phyloP scores from a whole-genome alignment of 1,139 yeast genomes.

The Yamadazyma mexicana region DNA sequence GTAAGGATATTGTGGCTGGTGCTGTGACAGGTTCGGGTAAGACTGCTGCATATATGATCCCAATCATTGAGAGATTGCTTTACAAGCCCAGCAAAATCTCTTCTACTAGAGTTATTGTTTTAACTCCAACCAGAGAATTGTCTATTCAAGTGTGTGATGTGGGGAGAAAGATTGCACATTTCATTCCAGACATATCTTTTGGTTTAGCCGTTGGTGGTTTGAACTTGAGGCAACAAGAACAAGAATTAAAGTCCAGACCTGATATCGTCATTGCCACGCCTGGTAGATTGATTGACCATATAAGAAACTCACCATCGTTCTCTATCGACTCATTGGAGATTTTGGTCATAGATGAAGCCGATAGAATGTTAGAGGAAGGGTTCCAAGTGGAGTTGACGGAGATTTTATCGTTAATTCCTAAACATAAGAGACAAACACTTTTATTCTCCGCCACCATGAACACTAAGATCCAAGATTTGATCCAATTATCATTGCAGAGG shows the following conservation, averaged over 20 bases:
- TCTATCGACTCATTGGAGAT: slow-evolving; percentile 89
- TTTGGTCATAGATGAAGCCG: slow-evolving; percentile 95
- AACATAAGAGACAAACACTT: slow-evolving; percentile 84
- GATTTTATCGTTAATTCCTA: slow-evolving; percentile 81
- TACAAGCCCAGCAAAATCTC: slow-evolving; percentile 86
- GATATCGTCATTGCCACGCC: slow-evolving; percentile 98
- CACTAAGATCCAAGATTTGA: slow-evolving; percentile 82
- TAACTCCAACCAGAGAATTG: slow-evolving; percentile 96
- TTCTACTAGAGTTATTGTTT: slow-evolving; percentile 83
- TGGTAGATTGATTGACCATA: slow-evolving; percentile 95
- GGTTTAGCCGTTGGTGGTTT: slow-evolving; percentile 98
- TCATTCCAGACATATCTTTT: slow-evolving; percentile 70
- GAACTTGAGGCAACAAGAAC: slow-evolving; percentile 92
- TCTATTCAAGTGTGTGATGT: slow-evolving; percentile 96
- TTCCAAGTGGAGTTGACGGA: slow-evolving; percentile 94
- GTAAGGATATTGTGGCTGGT: slow-evolving; percentile 97
- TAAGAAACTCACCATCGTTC: slow-evolving; percentile 91
- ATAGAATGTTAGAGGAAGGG: slow-evolving; percentile 98
- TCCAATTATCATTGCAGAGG: slow-evolving; percentile 79
- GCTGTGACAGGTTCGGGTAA: slow-evolving; percentile 99
- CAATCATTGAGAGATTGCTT: slow-evolving; percentile 86
- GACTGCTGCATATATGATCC: slow-evolving; percentile 97
- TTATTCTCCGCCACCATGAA: slow-evolving; percentile 98
- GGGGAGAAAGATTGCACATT: slow-evolving; percentile 80
- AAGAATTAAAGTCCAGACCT: slow-evolving; percentile 85